A percentile compares a stretch with the other conserved stretches of the same genome.
Evolutionary conservation across 1,284 basidiomycete species (phyloP).

Genomic region (Ustilago hordei): DNA sequence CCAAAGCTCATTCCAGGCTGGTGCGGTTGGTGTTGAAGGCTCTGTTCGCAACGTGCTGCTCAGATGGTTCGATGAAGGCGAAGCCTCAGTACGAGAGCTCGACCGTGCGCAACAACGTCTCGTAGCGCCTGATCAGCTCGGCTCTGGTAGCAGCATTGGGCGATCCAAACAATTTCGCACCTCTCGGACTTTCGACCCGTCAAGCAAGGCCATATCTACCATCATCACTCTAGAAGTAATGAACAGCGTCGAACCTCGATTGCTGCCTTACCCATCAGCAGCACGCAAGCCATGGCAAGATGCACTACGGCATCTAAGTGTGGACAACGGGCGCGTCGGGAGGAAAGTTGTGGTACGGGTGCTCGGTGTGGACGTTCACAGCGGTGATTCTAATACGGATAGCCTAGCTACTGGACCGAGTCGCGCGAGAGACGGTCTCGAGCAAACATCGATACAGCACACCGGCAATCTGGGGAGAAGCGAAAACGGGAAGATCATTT

Average conservation of each 20-base stretch:
- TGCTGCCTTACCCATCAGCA: constrained; percentile 25
- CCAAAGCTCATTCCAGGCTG: neutral
- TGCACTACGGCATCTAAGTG: constrained; percentile 24
- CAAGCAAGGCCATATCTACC: neutral
- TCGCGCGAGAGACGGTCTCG: neutral
- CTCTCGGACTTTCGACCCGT: constrained; percentile 10
- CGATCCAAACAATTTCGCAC: constrained; percentile 11
- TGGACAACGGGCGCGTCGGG: constrained; percentile 6
- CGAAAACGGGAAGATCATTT: constrained; percentile 28
- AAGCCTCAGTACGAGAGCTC: constrained; percentile 21
- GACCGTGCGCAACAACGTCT: constrained; percentile 26
- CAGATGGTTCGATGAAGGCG: constrained; percentile 23
- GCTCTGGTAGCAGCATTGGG: neutral
- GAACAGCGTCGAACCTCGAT: constrained; percentile 18
- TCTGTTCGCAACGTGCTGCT: constrained; percentile 20
- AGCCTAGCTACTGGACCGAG: constrained; percentile 31
- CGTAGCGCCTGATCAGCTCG: constrained; percentile 6
- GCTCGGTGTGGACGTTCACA: constrained; percentile 20
- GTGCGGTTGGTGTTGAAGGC: neutral
- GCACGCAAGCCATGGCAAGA: constrained; percentile 18
- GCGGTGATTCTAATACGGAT: constrained; percentile 24
- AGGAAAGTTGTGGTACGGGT: constrained; percentile 31
- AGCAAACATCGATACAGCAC: neutral
- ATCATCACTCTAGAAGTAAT: constrained; percentile 26
- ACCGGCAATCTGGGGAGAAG: constrained; percentile 8